phyloP scores from a whole-genome alignment of 169 alveolate species.

The Prorocentrum cordatum region DNA sequence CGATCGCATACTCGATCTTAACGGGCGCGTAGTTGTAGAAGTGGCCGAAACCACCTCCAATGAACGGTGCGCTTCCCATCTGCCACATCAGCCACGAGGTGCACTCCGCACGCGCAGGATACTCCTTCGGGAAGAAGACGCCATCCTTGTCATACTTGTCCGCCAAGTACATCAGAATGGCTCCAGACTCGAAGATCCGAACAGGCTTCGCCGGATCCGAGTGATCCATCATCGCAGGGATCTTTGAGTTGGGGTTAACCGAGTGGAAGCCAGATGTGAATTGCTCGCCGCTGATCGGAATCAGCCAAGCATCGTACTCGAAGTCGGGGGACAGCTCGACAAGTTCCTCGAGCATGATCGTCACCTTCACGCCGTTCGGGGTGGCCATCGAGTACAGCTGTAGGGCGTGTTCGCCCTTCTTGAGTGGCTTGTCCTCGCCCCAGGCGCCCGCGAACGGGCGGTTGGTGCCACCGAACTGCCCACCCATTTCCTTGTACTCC shows the following conservation, averaged over 20 bases:
- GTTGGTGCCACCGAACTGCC: constrained; percentile 47
- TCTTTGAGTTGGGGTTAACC: constrained; percentile 34
- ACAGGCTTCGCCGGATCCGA: constrained; percentile 34
- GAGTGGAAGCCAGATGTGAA: constrained; percentile 38
- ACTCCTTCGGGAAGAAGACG: constrained; percentile 31
- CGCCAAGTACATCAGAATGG: constrained; percentile 23
- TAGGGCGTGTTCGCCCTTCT: constrained; percentile 39
- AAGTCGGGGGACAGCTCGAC: constrained; percentile 38
- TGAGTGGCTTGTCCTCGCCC: constrained; percentile 64
- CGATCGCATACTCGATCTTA: constrained; percentile 50
- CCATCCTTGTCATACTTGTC: constrained; percentile 62
- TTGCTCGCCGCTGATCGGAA: constrained; percentile 62
- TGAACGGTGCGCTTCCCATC: constrained; percentile 47
- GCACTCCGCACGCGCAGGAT: not conserved
- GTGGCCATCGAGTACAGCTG: constrained; percentile 66
- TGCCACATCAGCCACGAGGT: not conserved
- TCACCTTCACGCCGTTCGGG: constrained; percentile 53
- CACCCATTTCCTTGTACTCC: constrained; percentile 66
- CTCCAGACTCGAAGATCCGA: constrained; percentile 54
- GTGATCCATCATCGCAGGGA: constrained; percentile 54
- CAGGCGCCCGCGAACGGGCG: constrained; percentile 63
- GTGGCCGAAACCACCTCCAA: constrained; percentile 58
- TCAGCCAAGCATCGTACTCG: constrained; percentile 62
- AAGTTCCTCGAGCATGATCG: constrained; percentile 38
- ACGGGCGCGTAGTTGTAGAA: constrained; percentile 50